Evolutionary conservation across 2,329 filamentous ascomycete genomes (phyloP).

Genomic region (Cladophialophora carrionii): DNA sequence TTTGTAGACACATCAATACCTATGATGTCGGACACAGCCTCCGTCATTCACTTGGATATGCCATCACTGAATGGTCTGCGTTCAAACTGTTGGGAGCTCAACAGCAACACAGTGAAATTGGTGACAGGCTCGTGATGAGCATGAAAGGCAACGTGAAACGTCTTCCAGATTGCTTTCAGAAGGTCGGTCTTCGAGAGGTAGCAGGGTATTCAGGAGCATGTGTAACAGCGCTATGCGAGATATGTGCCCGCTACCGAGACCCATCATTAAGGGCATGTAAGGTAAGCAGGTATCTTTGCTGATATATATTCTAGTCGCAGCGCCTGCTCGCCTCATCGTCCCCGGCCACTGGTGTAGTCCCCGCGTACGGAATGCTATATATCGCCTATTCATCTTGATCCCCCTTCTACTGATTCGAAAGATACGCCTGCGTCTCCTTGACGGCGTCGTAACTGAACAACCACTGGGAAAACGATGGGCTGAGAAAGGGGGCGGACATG

Average conservation of each 20-base stretch:
- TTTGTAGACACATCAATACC: too few species aligned
- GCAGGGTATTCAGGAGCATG: not conserved
- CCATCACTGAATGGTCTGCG: not conserved
- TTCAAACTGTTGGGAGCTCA: not conserved
- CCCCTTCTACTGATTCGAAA: conserved; percentile 7
- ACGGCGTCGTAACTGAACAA: conserved; percentile 3
- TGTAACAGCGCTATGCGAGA: too few species aligned
- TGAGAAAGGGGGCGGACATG: conserved; percentile 9
- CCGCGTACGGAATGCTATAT: not conserved
- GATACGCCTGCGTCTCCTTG: conserved; percentile 12
- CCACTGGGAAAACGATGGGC: conserved; percentile 13
- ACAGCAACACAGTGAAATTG: not conserved
- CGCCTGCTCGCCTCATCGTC: not conserved
- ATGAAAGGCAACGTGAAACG: not conserved
- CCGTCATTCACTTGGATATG: not conserved
- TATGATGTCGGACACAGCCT: not conserved
- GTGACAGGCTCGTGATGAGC: not conserved
- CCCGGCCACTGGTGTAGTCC: not conserved
- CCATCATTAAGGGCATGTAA: too few species aligned
- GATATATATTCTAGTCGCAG: not conserved
- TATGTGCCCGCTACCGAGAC: too few species aligned
- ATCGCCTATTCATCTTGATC: not conserved
- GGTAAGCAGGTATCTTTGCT: not conserved
- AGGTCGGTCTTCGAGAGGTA: not conserved
- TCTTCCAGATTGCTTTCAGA: not conserved